Percentiles rank a stretch among this genome's conserved stretches.
phyloP scores from a whole-genome alignment of 768 basidiomycete species.

The Macrolepiota dolichaula region DNA sequence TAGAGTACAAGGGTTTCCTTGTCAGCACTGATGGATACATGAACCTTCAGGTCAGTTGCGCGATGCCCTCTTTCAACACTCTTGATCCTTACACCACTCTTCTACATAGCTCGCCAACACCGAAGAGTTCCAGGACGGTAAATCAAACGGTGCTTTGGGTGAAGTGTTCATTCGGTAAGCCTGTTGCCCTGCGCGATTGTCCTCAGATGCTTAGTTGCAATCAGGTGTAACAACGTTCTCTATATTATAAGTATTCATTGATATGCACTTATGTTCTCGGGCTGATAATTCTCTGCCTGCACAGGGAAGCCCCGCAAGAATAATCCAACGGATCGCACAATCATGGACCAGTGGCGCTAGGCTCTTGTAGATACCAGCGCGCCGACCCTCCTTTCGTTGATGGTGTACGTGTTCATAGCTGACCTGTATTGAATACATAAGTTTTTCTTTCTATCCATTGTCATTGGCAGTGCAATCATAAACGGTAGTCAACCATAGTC shows the following conservation, averaged over 20 bases:
- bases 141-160: conserved; percentile 94
- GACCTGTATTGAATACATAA: not conserved
- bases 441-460: not conserved
- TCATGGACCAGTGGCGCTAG: not conserved
- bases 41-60: conserved; percentile 85
- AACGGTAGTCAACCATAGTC: not conserved
- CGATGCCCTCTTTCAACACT: not conserved
- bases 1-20: conserved; percentile 98
- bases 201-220: conserved; percentile 14
- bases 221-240: conserved; percentile 91
- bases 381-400: not conserved
- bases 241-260: conserved; percentile 78
- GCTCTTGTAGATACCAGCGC: not conserved
- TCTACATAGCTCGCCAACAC: conserved; percentile 89
- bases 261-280: not conserved
- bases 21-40: conserved; percentile 99
- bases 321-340: conserved; percentile 3
- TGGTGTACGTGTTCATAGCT: not conserved
- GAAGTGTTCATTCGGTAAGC: conserved; percentile 96
- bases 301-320: conserved; percentile 77
- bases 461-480: not conserved
- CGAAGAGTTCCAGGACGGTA: conserved; percentile 95
- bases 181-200: not conserved
- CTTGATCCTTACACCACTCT: not conserved
- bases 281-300: conserved; percentile 27